Evolutionary conservation across 768 basidiomycete species (phyloP).

Genomic region (Auricularia heimuer): DNA sequence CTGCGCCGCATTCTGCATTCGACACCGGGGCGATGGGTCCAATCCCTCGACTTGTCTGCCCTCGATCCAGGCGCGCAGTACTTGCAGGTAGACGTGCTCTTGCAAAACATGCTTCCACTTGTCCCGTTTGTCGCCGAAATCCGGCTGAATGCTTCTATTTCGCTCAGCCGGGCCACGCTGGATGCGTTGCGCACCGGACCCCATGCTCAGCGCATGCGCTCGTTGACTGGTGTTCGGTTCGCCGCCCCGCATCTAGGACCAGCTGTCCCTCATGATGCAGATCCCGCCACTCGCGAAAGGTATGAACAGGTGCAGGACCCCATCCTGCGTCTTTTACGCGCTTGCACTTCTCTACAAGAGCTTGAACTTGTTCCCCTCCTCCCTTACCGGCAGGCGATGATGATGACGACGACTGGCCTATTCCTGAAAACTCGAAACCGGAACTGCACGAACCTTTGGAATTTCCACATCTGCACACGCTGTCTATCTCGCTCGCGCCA

Average conservation of each 20-base stretch:
- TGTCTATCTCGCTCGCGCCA: slow-evolving; percentile 59
- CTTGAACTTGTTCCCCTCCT: slow-evolving; percentile 56
- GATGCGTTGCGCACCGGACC: slow-evolving; percentile 19
- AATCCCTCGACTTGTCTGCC: slow-evolving; percentile 57
- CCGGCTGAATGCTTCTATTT: slow-evolving; percentile 43
- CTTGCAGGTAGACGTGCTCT: slow-evolving; percentile 49
- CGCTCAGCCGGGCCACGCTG: slow-evolving; percentile 52
- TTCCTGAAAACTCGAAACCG: background rate
- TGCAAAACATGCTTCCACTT: slow-evolving; percentile 56
- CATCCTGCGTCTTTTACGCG: slow-evolving; percentile 46
- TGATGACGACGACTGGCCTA: slow-evolving; percentile 19
- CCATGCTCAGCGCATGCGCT: slow-evolving; percentile 3
- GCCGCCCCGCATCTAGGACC: background rate
- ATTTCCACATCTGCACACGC: slow-evolving; percentile 46
- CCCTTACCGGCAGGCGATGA: slow-evolving; percentile 35
- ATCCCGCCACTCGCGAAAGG: background rate
- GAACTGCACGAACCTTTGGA: slow-evolving; percentile 27
- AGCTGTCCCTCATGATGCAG: background rate
- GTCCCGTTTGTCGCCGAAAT: slow-evolving; percentile 52
- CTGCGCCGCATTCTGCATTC: slow-evolving; percentile 81
- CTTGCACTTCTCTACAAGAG: slow-evolving; percentile 47
- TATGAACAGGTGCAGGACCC: slow-evolving; percentile 31
- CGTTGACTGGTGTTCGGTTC: slow-evolving; percentile 7
- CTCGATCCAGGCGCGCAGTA: slow-evolving; percentile 39
- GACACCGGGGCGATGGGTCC: slow-evolving; percentile 81